These are phyloP conservation scores for Diplogelasinospora grovesii DNA, from an alignment of 495 filamentous ascomycete genomes.

Conservation along the genomic window DNA sequence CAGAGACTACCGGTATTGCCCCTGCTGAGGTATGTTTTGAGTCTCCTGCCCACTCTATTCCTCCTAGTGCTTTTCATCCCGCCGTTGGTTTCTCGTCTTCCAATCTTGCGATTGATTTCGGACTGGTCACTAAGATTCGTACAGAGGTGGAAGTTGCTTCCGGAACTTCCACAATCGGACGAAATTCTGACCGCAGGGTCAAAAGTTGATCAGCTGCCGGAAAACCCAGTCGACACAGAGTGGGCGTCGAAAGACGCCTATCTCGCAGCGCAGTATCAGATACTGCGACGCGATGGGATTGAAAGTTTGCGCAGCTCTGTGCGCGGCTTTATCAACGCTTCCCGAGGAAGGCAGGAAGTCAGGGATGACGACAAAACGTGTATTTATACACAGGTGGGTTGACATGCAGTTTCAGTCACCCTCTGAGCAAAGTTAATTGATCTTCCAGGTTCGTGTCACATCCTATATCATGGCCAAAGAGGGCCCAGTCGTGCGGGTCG, in stretches of 20 bases:
- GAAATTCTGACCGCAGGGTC: slow-evolving; percentile 31
- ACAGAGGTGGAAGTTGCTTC: slow-evolving; percentile 35
- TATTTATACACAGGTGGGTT: slow-evolving; percentile 67
- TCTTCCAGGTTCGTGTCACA: slow-evolving; percentile 55
- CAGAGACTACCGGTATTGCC: no score
- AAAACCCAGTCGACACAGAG: slow-evolving; percentile 28
- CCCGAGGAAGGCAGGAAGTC: slow-evolving; percentile 39
- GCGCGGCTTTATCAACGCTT: slow-evolving; percentile 21
- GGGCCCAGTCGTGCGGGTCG: slow-evolving; percentile 60
- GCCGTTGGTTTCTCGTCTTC: no score
- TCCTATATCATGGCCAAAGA: slow-evolving; percentile 54
- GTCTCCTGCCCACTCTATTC: no score
- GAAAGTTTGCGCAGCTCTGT: slow-evolving; percentile 56
- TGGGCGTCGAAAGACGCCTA: slow-evolving; percentile 47
- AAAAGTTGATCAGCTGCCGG: slow-evolving; percentile 29
- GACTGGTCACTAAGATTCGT: no score
- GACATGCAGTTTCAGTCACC: slow-evolving; percentile 1
- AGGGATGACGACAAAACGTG: slow-evolving; percentile 51
- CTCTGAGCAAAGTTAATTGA: slow-evolving; percentile 1
- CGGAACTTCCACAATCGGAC: slow-evolving; percentile 37
- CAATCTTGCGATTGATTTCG: no score
- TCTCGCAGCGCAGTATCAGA: slow-evolving; percentile 55
- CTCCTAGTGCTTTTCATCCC: no score
- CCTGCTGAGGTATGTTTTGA: no score
- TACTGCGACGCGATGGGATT: slow-evolving; percentile 59